Percentiles rank a stretch among this genome's conserved stretches.
Evolutionary conservation across 2,329 filamentous ascomycete genomes (phyloP).

Genomic region (Fusarium albosuccineum): DNA sequence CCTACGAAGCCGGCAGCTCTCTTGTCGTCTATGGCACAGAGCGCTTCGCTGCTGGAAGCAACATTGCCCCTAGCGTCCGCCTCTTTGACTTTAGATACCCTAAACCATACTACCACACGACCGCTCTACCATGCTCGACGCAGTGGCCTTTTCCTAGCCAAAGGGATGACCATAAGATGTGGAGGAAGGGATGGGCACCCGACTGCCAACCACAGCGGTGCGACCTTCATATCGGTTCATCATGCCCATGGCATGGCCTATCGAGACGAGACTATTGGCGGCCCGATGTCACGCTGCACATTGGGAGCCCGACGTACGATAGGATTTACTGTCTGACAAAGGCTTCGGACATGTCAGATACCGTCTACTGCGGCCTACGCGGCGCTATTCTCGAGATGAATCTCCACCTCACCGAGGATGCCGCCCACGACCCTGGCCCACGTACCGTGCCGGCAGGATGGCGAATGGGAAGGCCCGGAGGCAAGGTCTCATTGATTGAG

Average conservation of each 20-base stretch:
- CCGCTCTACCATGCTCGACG: slow-evolving; percentile 60
- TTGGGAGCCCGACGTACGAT: slow-evolving; percentile 52
- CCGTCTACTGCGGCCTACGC: slow-evolving; percentile 64
- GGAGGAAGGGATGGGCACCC: slow-evolving; percentile 26
- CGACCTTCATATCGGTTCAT: slow-evolving; percentile 47
- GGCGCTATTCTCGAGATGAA: slow-evolving; percentile 61
- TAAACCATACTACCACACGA: slow-evolving; percentile 62
- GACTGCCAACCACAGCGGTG: slow-evolving; percentile 47
- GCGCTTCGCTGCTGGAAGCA: slow-evolving; percentile 64
- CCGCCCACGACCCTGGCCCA: slow-evolving; percentile 1
- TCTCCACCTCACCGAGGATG: slow-evolving; percentile 46
- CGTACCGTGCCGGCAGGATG: slow-evolving; percentile 43
- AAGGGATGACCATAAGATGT: slow-evolving; percentile 28
- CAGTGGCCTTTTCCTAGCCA: slow-evolving; percentile 51
- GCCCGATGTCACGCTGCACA: slow-evolving; percentile 63
- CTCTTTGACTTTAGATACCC: slow-evolving; percentile 68
- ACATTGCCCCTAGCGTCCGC: slow-evolving; percentile 58
- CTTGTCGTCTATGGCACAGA: slow-evolving; percentile 64
- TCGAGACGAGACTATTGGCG: slow-evolving; percentile 60
- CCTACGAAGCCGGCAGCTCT: slow-evolving; percentile 59
- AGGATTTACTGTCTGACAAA: slow-evolving; percentile 63
- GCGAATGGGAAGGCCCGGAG: slow-evolving; percentile 35
- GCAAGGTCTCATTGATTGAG: slow-evolving; percentile 48
- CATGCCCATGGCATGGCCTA: slow-evolving; percentile 63
- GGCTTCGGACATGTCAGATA: slow-evolving; percentile 60